Base-by-base conservation (phyloP, 2,329 filamentous ascomycete genomes). In the Sporothrix brunneoviolacea region DNA sequence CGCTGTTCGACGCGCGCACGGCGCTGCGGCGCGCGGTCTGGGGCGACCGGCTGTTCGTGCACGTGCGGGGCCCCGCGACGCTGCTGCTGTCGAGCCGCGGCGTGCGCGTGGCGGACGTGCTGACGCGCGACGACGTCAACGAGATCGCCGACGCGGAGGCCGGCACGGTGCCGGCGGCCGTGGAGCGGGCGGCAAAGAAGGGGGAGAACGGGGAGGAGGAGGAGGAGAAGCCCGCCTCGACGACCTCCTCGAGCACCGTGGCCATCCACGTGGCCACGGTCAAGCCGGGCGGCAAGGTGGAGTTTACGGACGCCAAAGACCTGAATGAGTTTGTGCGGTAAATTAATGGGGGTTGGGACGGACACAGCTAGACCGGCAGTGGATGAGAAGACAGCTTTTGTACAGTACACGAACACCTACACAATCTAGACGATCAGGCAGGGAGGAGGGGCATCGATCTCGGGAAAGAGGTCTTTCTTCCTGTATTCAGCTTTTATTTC, bases 11-110 rank as follows among this genome's bases (percentile, higher is more conserved):
- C 33, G 58, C 94, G 18, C 81, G 89, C 54, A 95, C 90, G 0
- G 83, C 84, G 70, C 75, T 84, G 37, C 79, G 91, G 54, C 80
- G 87, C 61, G 88, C 88, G 1, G 86, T 98, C 51, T 97, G 90
- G 88, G 93, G 93, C 19, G 93, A 98, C 64, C 73, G 91, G 68
- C 74, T 97, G 22, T 97, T 97, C 68, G 72, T 98, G 28, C 86
- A 88, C 62, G 96, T 98, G 64, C 79, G 84, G 51, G 93, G 93
- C 0, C 93, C 93, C 2, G 80, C 80, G 6, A 96, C 87, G 2
- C 79, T 98, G 43, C 75, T 97, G 38, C 73, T 98, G 61, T 94
- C 95, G 56, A 94, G 89, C 47, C 82, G 91, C n/a, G 90, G 84
- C 13, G 80, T 88, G 19, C 77, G 86, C 15, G 71, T 95, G 38